Percentiles rank a stretch among this genome's conserved stretches.
Evolutionary conservation across 352 stramenopile species (phyloP).

Genomic region (Phytophthora cryptogea): DNA sequence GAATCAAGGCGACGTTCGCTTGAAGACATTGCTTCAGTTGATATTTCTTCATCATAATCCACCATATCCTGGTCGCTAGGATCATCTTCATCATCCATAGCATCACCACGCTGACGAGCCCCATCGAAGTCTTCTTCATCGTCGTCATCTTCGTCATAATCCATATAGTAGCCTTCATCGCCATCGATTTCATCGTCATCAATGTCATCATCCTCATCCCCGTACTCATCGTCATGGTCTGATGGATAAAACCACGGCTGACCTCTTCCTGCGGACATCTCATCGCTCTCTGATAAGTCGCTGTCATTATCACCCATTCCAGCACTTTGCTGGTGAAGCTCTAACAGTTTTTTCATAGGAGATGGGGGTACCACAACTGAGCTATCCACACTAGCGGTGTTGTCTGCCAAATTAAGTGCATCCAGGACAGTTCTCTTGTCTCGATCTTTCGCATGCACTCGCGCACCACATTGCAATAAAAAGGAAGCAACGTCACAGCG

Average conservation of each 20-base stretch:
- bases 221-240: conserved; percentile 49
- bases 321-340: conserved; percentile 42
- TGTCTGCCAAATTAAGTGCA: conserved; percentile 28
- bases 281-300: conserved; percentile 55
- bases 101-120: conserved; percentile 16
- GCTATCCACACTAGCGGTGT: conserved; percentile 5
- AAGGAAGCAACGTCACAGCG: conserved; percentile 82
- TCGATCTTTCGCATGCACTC: conserved; percentile 52
- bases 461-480: conserved; percentile 76
- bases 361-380: conserved; percentile 23
- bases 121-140: conserved; percentile 34
- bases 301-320: conserved; percentile 44
- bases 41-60: conserved; percentile 15
- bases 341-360: conserved; percentile 59
- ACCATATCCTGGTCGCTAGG: conserved; percentile 42
- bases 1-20: conserved; percentile 42
- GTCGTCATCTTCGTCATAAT: conserved; percentile 66
- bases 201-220: conserved; percentile 57
- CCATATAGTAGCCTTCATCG: conserved; percentile 58
- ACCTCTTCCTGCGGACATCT: conserved; percentile 21
- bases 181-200: conserved; percentile 58
- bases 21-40: conserved; percentile 4
- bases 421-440: conserved; percentile 60
- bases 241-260: conserved; percentile 49
- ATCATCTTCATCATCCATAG: conserved; percentile 37